phyloP scores from a whole-genome alignment of 2,329 filamentous ascomycete species.

The Talaromyces sp. region DNA sequence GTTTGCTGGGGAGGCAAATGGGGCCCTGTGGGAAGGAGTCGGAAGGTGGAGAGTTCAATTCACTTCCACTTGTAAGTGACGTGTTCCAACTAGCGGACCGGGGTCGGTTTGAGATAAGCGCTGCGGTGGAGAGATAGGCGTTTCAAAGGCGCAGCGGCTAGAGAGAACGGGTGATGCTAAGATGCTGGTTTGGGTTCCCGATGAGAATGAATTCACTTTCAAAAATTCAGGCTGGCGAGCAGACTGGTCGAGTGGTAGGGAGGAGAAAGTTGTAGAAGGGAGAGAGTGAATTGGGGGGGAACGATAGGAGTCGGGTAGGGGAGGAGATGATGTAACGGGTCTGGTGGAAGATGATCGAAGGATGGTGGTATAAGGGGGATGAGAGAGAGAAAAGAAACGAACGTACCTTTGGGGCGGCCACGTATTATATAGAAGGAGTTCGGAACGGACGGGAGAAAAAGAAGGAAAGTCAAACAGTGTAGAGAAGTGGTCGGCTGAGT shows the following conservation, averaged over 20 bases:
- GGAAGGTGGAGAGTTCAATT: neutral
- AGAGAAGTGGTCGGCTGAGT: conserved; percentile 19
- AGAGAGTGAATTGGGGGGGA: conserved; percentile 10
- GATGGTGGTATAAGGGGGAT: conserved; percentile 6
- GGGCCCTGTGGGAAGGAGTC: neutral
- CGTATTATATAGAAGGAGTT: conserved; percentile 22
- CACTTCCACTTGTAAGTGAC: neutral
- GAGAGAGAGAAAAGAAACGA: conserved; percentile 4
- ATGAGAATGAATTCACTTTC: neutral
- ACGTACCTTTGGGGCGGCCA: conserved; percentile 1
- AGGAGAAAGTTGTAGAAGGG: conserved; percentile 5
- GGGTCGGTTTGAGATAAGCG: conserved; percentile 22
- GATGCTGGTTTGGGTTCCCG: conserved; percentile 4
- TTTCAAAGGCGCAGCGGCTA: neutral
- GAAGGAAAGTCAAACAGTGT: conserved; percentile 15
- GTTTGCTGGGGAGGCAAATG: neutral
- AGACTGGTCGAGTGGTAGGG: neutral
- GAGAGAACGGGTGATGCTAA: neutral
- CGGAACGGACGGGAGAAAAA: conserved; percentile 29
- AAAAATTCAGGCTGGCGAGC: too few species aligned
- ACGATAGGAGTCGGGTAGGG: conserved; percentile 10
- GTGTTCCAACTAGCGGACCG: conserved; percentile 6
- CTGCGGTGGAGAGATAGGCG: conserved; percentile 11
- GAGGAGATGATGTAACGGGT: conserved; percentile 8
- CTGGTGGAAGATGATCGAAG: neutral